Conservation (phyloP, 306 rosid genomes). For the Inga leiocalycina region DNA sequence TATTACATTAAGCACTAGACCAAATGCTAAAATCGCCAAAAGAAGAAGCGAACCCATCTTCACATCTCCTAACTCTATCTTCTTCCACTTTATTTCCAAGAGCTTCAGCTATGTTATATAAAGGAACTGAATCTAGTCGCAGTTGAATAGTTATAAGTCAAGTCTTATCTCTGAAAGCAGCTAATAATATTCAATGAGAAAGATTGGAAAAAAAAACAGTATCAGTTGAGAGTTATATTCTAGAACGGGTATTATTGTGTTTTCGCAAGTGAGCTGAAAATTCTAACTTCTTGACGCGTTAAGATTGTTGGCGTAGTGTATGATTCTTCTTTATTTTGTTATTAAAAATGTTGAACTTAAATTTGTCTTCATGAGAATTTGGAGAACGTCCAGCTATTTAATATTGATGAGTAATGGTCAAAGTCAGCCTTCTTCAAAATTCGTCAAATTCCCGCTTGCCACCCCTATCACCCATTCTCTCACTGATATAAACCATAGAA, state of each 20-base stretch:
- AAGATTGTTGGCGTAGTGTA: background rate
- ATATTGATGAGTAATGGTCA: background rate
- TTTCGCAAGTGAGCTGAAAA: background rate
- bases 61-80: background rate
- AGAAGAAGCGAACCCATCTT: constrained; percentile 3
- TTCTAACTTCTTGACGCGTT: background rate
- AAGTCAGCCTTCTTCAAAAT: background rate
- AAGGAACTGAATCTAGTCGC: background rate
- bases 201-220: background rate
- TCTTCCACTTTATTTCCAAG: background rate
- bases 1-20: background rate
- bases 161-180: background rate
- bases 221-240: background rate
- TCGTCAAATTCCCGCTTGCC: too few relatives aligned
- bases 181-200: background rate
- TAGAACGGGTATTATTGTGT: background rate
- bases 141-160: too few relatives aligned
- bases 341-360: background rate
- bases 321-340: background rate
- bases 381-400: background rate
- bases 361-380: background rate
- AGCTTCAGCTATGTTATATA: background rate
- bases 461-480: too few relatives aligned
- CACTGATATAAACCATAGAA: too few relatives aligned
- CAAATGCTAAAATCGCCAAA: background rate